Evolutionary conservation across 352 stramenopile genomes (phyloP).

Genomic region (Phytophthora agathidicida): DNA sequence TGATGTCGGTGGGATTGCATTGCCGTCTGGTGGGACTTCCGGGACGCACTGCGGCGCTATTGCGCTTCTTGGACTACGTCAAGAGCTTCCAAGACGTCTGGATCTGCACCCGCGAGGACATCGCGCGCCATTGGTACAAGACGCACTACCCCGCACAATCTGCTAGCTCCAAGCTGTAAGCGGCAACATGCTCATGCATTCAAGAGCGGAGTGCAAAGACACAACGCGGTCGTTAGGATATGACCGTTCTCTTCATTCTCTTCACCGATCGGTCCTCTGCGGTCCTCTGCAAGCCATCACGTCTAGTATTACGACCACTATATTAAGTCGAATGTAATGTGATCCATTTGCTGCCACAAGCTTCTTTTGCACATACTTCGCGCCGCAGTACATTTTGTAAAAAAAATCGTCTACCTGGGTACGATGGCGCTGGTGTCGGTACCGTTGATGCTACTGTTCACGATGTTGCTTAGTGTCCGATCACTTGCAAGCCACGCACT

Average conservation of each 20-base stretch:
- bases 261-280: too few relatives aligned
- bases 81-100: conserved; percentile 92
- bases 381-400: conserved; percentile 9
- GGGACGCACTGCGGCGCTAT: conserved; percentile 87
- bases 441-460: conserved; percentile 25
- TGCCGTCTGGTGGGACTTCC: conserved; percentile 92
- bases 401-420: conserved; percentile 33
- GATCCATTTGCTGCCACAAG: conserved; percentile 18
- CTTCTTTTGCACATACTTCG: conserved; percentile 21
- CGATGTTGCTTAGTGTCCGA: conserved; percentile 45
- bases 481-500: conserved; percentile 70
- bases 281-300: too few relatives aligned
- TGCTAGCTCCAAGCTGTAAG: conserved; percentile 54
- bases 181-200: neutral
- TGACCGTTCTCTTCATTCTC: too few relatives aligned
- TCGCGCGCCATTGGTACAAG: conserved; percentile 95
- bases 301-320: conserved; percentile 37
- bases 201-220: too few relatives aligned
- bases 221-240: too few relatives aligned
- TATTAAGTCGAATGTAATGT: conserved; percentile 25
- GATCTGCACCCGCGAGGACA: conserved; percentile 93
- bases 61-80: conserved; percentile 95
- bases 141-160: conserved; percentile 71
- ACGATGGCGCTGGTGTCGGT: conserved; percentile 44
- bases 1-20: conserved; percentile 96